These are phyloP conservation scores for Kuraishia piskuri DNA, from an alignment of 805 yeast genomes.

Conservation along the genomic window DNA sequence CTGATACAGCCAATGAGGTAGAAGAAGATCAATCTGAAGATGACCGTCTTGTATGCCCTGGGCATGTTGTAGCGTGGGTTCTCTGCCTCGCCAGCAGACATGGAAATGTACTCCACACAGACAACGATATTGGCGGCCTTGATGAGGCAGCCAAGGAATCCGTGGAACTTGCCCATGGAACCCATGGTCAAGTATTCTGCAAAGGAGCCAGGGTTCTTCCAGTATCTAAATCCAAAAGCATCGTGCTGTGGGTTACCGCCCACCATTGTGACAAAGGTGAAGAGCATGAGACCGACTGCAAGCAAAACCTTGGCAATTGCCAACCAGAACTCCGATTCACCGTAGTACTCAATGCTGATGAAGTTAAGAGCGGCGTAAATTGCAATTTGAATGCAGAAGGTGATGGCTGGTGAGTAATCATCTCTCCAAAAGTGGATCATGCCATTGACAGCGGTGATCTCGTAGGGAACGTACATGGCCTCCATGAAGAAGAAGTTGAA, in stretches of 20 bases:
- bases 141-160: constrained; percentile 32
- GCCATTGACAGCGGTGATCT: constrained; percentile 36
- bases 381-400: constrained; percentile 32
- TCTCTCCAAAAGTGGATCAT: constrained; percentile 40
- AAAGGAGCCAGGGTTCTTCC: constrained; percentile 20
- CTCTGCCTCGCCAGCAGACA: constrained; percentile 38
- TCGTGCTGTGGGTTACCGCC: constrained; percentile 43
- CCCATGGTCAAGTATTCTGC: constrained; percentile 32
- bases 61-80: constrained; percentile 41
- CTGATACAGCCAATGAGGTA: constrained; percentile 39
- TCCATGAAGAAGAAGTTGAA: constrained; percentile 43
- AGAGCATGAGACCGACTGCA: constrained; percentile 33
- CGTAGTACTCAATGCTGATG: constrained; percentile 22
- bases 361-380: constrained; percentile 30
- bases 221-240: constrained; percentile 25
- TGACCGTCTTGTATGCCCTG: constrained; percentile 39
- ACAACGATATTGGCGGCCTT: constrained; percentile 34
- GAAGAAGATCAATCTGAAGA: constrained; percentile 32
- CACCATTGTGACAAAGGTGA: constrained; percentile 38
- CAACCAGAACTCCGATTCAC: constrained; percentile 41
- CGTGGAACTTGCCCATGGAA: constrained; percentile 36
- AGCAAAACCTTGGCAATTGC: constrained; percentile 34
- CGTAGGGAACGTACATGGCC: constrained; percentile 40
- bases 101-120: constrained; percentile 41
- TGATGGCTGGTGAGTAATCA: constrained; percentile 38